Evolutionary conservation across 768 basidiomycete species (phyloP), one percentile per base, ranked within the genome.

Genomic region (Pisolithus marmoratus): DNA sequence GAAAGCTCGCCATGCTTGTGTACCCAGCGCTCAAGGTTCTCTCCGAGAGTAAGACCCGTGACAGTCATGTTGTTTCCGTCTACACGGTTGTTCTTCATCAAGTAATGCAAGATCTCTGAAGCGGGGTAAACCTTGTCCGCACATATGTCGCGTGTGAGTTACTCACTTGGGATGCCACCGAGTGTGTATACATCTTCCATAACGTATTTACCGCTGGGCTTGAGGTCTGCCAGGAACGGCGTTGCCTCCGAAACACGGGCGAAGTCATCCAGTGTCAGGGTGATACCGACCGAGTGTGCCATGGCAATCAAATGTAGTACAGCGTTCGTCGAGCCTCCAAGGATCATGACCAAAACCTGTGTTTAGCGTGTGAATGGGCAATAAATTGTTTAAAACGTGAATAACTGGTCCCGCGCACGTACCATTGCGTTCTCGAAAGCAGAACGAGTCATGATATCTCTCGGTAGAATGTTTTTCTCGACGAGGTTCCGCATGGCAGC

Each of bases 361-460:
- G 51, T 29, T n/a, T 14, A 20, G 34, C 34, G 34, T 5, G 34
- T 34, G 1, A 34, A 34, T 34, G 1, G 34, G 34, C 14, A 14
- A 34, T 15, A 34, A 12, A 4, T 34, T 34, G 8, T 31, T 19
- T 12, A 6, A n/a, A 17, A 3, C 22, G 7, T n/a, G 8, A 34
- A 36, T n/a, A 19, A 22, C 19, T 36, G 6, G 20, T 9, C 8
- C 5, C 9, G 20, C n/a, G 9, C 22, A 31, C 29, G 14, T 34
- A 91, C 95, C 82, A 98, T 94, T 4, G 96, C 95, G 70, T 97
- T 98, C 73, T 98, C 96, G 61, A 98, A 98, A 9, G 96, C 94
- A 19, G 87, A 81, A 9, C 87, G 82, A 17, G 94, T 97, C 95
- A 98, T 98, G 70, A 99, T 97, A 61, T 98, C 87, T 46, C 89